Percentiles rank a stretch among this genome's conserved stretches.
Conservation (phyloP, 1,284 basidiomycete genomes). For the Ceratobasidium sp. region DNA sequence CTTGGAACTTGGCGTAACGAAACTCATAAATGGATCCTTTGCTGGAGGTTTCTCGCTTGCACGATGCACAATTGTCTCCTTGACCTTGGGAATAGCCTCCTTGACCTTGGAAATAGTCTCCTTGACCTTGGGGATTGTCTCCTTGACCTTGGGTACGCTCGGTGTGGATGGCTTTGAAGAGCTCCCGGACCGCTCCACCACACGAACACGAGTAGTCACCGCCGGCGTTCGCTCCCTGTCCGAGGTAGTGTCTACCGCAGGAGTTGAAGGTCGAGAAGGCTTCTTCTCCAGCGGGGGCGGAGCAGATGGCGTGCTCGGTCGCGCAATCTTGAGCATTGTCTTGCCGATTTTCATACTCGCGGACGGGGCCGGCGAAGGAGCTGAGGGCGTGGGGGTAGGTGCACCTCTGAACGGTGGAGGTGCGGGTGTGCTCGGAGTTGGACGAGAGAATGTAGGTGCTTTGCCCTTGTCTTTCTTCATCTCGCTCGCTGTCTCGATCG, state of each 20-base stretch:
- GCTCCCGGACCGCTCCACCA: constrained; percentile 7
- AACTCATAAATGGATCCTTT: constrained; percentile 32
- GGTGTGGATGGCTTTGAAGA: constrained; percentile 11
- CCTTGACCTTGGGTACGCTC: constrained; percentile 10
- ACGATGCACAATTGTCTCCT: constrained; percentile 5
- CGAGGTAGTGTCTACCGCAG: constrained; percentile 17
- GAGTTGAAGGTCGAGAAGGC: constrained; percentile 40
- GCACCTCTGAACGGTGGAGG: constrained; percentile 11
- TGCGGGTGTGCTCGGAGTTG: constrained; percentile 46
- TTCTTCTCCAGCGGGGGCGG: constrained; percentile 39
- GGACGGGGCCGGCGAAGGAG: constrained; percentile 48
- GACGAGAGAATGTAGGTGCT: constrained; percentile 58
- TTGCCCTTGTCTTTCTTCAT: constrained; percentile 70
- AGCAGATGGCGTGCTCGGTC: constrained; percentile 34
- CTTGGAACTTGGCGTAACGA: constrained; percentile 34
- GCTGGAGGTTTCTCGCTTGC: constrained; percentile 21
- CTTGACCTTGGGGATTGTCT: background rate
- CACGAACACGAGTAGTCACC: constrained; percentile 37
- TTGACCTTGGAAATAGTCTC: no score
- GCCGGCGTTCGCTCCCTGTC: constrained; percentile 39
- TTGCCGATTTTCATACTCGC: constrained; percentile 43
- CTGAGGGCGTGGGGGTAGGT: constrained; percentile 49
- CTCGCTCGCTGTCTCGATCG: constrained; percentile 78
- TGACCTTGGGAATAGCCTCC: constrained; percentile 10
- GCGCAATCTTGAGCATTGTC: constrained; percentile 35